These are phyloP conservation scores for Artemisia tridentata DNA, from an alignment of 129 eudicot genomes.

Conservation along the genomic window DNA sequence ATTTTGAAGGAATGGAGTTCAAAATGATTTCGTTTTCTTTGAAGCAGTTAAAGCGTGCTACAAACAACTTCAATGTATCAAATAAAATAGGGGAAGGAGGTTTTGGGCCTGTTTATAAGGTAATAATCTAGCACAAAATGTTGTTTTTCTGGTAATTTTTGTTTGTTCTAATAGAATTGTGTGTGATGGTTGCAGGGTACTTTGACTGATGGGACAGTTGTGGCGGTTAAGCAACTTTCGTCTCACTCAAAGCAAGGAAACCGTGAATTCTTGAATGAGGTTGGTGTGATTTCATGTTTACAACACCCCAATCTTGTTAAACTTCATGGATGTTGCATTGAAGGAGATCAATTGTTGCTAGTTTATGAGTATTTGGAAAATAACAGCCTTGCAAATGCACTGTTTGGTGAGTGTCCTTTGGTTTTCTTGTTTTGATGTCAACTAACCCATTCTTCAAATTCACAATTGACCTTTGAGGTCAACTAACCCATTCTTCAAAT, in stretches of 20 bases:
- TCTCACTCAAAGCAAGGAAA: slow-evolving; percentile 78
- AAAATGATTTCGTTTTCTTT: slow-evolving; percentile 61
- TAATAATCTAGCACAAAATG: slow-evolving; percentile 17
- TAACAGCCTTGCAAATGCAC: slow-evolving; percentile 75
- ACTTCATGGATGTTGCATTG: slow-evolving; percentile 83
- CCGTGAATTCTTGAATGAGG: slow-evolving; percentile 82
- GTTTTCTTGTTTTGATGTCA: slow-evolving; percentile 6
- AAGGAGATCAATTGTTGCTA: slow-evolving; percentile 72
- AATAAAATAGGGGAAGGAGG: slow-evolving; percentile 91
- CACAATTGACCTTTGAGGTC: not conserved
- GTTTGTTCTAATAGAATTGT: slow-evolving; percentile 8
- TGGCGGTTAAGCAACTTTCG: slow-evolving; percentile 84
- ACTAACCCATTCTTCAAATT: not conserved
- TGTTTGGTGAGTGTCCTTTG: slow-evolving; percentile 49
- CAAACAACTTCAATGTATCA: slow-evolving; percentile 55
- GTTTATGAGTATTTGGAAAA: slow-evolving; percentile 82
- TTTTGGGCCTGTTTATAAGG: slow-evolving; percentile 87
- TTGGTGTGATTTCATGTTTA: slow-evolving; percentile 80
- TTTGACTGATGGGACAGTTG: slow-evolving; percentile 60
- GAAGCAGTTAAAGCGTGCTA: slow-evolving; percentile 67
- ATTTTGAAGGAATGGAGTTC: slow-evolving; percentile 59
- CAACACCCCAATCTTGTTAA: slow-evolving; percentile 90
- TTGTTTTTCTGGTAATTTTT: not conserved
- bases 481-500: not conserved
- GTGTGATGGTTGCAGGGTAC: slow-evolving; percentile 55